A percentile compares a stretch with the other conserved stretches of the same genome.
Evolutionary conservation across 2,329 filamentous ascomycete genomes (phyloP).

Genomic region (Botrytis fabae): DNA sequence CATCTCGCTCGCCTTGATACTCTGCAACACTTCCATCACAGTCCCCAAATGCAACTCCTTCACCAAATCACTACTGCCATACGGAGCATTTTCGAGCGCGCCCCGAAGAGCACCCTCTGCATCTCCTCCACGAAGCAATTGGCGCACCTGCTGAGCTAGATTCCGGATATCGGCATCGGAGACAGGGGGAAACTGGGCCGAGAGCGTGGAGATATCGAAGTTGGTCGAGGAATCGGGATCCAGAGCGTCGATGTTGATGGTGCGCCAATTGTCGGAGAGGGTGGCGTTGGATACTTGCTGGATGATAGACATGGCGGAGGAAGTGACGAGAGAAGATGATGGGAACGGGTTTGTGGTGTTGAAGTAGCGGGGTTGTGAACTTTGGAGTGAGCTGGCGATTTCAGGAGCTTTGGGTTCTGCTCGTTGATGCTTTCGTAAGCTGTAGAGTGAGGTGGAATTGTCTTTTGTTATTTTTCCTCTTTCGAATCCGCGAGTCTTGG

Average conservation of each 20-base stretch:
- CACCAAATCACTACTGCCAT: constrained; percentile 57
- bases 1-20: constrained; percentile 96
- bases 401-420: not conserved
- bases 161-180: constrained; percentile 76
- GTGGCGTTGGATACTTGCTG: constrained; percentile 62
- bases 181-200: constrained; percentile 70
- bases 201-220: constrained; percentile 84
- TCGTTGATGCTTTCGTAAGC: not conserved
- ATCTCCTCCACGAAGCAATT: constrained; percentile 84
- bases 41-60: constrained; percentile 85
- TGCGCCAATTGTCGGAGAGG: constrained; percentile 71
- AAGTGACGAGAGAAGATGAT: not conserved
- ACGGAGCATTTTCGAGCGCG: constrained; percentile 83
- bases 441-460: too few relatives aligned
- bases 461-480: not conserved
- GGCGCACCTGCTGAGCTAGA: constrained; percentile 77
- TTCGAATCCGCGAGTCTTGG: not conserved
- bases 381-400: constrained; percentile 13
- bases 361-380: constrained; percentile 22
- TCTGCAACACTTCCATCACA: constrained; percentile 90
- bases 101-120: constrained; percentile 81
- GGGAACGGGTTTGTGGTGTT: not conserved
- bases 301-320: constrained; percentile 61
- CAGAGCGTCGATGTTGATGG: constrained; percentile 90
- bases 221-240: constrained; percentile 88